Evolutionary conservation across 257 asterid genomes (phyloP), one percentile per base, ranked within the genome.

Genomic region (Marsdenia floribunda): DNA sequence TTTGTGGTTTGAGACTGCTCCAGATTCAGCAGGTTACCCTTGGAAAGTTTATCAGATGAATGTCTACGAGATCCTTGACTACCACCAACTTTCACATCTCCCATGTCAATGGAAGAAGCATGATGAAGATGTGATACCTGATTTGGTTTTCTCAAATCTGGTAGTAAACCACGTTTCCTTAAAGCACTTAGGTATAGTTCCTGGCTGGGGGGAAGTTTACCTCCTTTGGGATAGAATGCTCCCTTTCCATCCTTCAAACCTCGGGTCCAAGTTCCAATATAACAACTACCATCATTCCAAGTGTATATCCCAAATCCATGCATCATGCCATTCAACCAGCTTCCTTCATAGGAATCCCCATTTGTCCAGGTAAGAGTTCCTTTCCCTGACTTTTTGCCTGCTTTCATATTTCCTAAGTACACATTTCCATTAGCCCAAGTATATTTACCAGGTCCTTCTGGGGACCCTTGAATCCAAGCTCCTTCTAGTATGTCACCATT

Each of bases 241-340:
- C 99, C 99, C 79, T 90, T 95, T 24, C 99, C 99, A 72, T 95
- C 99, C 83, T 95, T 95, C 64, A 92, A 82, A 67, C 99, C 97
- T 15, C 84, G 83, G 8, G 99, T 95, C 97, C 97, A 95, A 14
- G 90, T 95, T 65, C 98, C 99, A 2, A 92, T 87, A 73, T 87
- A 95, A 80, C 90, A 86, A 60, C 97, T 85, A 70, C 98, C 96
- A 72, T 92, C 92, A 44, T 72, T 66, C 99, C 99, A 95, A 1
- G 96, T 86, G 84, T 90, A 90, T 18, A 95, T 86, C 69, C 98
- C 99, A 22, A 92, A 88, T 3, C 96, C 98, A 84, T 95, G 90
- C 92, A 95, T 95, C 89, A 83, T 84, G 22, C 96, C 90, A 13
- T 90, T 83, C 68, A 85, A 82, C 97, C 98, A 95, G 77, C 66